Base-by-base conservation (phyloP, 805 yeast species). In the Kodamaea kaohsiungensis region DNA sequence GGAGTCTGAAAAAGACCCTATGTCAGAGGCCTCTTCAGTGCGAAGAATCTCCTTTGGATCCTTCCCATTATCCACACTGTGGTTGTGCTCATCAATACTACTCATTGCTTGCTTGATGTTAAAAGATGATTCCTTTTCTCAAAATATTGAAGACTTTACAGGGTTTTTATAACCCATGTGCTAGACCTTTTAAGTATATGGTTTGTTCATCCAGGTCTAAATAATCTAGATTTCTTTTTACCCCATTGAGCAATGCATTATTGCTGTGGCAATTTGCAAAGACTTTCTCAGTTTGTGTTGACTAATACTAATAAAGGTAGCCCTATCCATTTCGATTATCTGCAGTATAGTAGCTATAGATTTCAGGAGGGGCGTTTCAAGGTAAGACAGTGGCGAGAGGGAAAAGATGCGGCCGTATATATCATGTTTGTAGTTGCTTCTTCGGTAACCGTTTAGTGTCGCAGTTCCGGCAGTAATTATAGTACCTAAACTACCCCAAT, bases 1-100 rank as follows among this genome's bases (percentile, higher is more conserved):
- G 1, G 47, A 25, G 27, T 46, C 54, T 0, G 50, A 18, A 22
- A 45, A 40, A 9, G 53, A 49, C 9, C 33, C 16, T 17, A 47
- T 37, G 25, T 53, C 56, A 12, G 55, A 48, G n/a, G 51, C 40
- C 13, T 46, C 48, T 18, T 46, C 48, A 7, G 48, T 33, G 39
- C 33, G 48, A 30, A 27, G 38, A 10, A 19, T 5, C 22, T 46
- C 48, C 48, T 46, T 46, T 17, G 33, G 33, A 13, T 46, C 48
- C 39, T 46, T 46, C n/a, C 25, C 8, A 12, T 46, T 40, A 10
- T 22, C 25, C 25, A 16, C 27, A 8, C 45, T 40, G 45, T 40
- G 45, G 45, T 16, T 40, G 22, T 40, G 45, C 12, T 40, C 42
- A 13, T 38, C 45, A 8, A 17, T 12, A 22, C 27, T 40, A 16